Evolutionary conservation across 805 yeast species (phyloP).

Genomic region (Schwanniomyces polymorphus): DNA sequence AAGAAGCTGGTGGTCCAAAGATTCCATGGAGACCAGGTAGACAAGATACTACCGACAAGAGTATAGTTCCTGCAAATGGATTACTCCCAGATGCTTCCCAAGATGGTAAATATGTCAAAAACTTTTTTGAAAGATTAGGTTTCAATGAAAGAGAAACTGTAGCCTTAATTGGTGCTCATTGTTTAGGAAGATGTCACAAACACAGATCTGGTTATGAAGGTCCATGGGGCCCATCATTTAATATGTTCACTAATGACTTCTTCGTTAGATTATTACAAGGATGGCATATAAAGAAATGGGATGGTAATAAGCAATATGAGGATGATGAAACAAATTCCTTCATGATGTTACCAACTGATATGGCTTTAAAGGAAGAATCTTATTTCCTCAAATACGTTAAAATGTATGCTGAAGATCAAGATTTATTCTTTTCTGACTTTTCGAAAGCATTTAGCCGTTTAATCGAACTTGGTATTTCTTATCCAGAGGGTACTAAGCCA

Average conservation of each 20-base stretch:
- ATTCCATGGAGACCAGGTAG: constrained; percentile 85
- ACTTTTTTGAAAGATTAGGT: constrained; percentile 59
- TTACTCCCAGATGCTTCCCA: constrained; percentile 72
- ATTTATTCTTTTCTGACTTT: constrained; percentile 50
- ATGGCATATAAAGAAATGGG: constrained; percentile 53
- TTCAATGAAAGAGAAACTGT: constrained; percentile 40
- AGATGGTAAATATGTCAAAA: constrained; percentile 64
- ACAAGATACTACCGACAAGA: constrained; percentile 50
- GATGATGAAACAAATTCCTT: constrained; percentile 36
- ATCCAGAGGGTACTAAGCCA: constrained; percentile 49
- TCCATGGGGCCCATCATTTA: constrained; percentile 45
- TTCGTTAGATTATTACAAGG: constrained; percentile 41
- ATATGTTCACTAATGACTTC: constrained; percentile 43
- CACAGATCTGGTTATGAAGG: constrained; percentile 41
- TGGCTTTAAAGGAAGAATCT: constrained; percentile 49
- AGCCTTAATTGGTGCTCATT: constrained; percentile 44
- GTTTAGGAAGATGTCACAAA: constrained; percentile 40
- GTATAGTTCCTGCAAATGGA: constrained; percentile 62
- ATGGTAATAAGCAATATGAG: constrained; percentile 41
- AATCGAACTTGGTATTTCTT: constrained; percentile 46
- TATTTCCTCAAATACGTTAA: constrained; percentile 46
- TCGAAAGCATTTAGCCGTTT: constrained; percentile 45
- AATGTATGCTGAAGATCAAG: constrained; percentile 50
- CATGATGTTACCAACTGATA: constrained; percentile 64
- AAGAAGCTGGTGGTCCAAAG: constrained; percentile 77